These are phyloP conservation scores for Eutrema japonicum DNA, from an alignment of 345 rosid genomes.

Conservation along the genomic window DNA sequence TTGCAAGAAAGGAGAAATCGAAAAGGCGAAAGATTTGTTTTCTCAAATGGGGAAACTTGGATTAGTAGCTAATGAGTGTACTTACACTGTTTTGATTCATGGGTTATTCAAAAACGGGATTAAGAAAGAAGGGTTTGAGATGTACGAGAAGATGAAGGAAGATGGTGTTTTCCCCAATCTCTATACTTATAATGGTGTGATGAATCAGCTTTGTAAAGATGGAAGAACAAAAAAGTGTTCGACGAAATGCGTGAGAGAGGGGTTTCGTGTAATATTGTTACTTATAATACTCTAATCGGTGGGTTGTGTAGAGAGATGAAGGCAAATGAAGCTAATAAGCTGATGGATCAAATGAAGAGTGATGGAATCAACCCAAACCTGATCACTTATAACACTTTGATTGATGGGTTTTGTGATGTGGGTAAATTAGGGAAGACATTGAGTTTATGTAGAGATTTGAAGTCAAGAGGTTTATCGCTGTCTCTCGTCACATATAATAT, in stretches of 20 bases:
- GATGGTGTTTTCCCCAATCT: constrained; percentile 61
- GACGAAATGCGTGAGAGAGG: constrained; percentile 80
- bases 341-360: constrained; percentile 53
- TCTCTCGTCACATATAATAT: constrained; percentile 67
- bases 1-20: constrained; percentile 66
- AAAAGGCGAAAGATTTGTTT: constrained; percentile 61
- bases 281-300: constrained; percentile 61
- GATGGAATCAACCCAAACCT: constrained; percentile 58
- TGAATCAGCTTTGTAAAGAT: constrained; percentile 55
- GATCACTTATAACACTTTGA: constrained; percentile 66
- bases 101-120: constrained; percentile 71
- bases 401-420: constrained; percentile 60
- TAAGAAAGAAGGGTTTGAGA: constrained; percentile 59
- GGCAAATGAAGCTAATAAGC: constrained; percentile 55
- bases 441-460: constrained; percentile 54
- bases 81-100: constrained; percentile 71
- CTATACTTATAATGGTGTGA: constrained; percentile 66
- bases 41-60: constrained; percentile 56
- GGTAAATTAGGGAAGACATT: constrained; percentile 55
- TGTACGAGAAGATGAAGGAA: constrained; percentile 63
- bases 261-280: constrained; percentile 59
- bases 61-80: constrained; percentile 70
- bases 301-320: constrained; percentile 61
- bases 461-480: constrained; percentile 59
- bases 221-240: constrained; percentile 55